Base-by-base conservation (phyloP, 2,329 filamentous ascomycete species). In the Aspergillus fructus region DNA sequence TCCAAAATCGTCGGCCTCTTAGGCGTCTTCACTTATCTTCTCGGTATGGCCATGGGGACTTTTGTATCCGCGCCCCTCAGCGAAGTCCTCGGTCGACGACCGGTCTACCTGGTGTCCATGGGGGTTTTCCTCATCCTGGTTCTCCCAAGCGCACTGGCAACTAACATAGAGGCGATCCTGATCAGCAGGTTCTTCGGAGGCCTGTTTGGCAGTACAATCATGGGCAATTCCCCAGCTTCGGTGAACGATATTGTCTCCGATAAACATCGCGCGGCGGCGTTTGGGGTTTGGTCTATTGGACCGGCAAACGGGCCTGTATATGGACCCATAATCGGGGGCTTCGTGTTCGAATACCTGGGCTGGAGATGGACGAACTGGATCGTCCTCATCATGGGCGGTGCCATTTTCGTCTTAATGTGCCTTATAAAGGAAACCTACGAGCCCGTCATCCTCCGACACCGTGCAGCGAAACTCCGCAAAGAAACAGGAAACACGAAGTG, bases 391-490 rank as follows among this genome's bases (percentile, higher is more conserved):
- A 72, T 74, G 43, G 59, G 66, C 0, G 66, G 66, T 13, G 63
- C 62, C 1, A 60, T 71, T 2, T 53, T 63, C 41, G 55, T 67
- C 11, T 9, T 73, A 2, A 52, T 70, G 11, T 64, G 66, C 0
- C 40, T 65, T 1, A 47, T 74, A 11, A 67, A 71, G 0, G 76
- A 78, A 57, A 77, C 75, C 1, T 74, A 75, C 37, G 62, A 66
- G 0, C 68, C 71, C 0, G 60, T 71, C 0, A 66, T 76, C 17
- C 66, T 76, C 3, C 69, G 72, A 62, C 67, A 61, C 52, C 71
- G 66, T 47, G 72, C 68, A 49, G 69, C 58, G 17, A 65, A 62
- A 9, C 64, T 75, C 4, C 64, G 73, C 15, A 70, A 71, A 39
- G 65, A 68, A 48, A 74, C 71, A 2, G 69, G 68, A 30, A 68